Evolutionary conservation across 1,139 yeast species (phyloP), one percentile per base, ranked within the genome.

Genomic region (Meyerozyma smithsonii): DNA sequence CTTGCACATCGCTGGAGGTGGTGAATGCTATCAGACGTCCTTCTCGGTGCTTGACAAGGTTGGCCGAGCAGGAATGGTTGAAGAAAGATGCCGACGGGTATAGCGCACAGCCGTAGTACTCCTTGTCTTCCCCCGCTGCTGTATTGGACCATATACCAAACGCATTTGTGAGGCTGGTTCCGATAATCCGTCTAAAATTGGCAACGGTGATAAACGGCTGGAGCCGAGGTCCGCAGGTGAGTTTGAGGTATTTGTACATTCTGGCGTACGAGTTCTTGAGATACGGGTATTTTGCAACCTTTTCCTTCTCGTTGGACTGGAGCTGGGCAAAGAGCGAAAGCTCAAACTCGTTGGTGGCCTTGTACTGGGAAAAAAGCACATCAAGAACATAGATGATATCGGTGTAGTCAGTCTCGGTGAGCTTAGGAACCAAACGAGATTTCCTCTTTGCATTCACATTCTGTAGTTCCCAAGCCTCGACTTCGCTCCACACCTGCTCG

Each of bases 11-110:
- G 32, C 51, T 44, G 11, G 52, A 36, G 1, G 72, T 52, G 3
- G 45, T 49, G 42, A 66, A 66, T 11, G 41, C 46, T 36, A 66
- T n/a, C 20, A 18, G 21, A 4, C 21, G 43, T 17, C 46, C 39
- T 38, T 58, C 51, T 0, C 49, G 47, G 4, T 42, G 41, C 38
- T 70, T 47, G 16, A 43, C 51, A 40, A 79, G 50, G 43, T 74
- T 77, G 11, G 84, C 81, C 3, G 54, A 55, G 56, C 86, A 82
- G 2, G 83, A 77, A 54, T 83, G 89, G 51, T 83, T 83, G 66
- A 83, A 83, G 50, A 68, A 82, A 1, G 89, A 82, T 0, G 84
- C 87, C 15, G 75, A 70, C 0, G 89, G 86, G 44, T 70, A 79
- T 2, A 83, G 69, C n/a, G 78, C 74, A 48, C 79, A 79, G 0